Evolutionary conservation across 768 basidiomycete species (phyloP), one percentile per base, ranked within the genome.

Genomic region (Dendrothele bispora): DNA sequence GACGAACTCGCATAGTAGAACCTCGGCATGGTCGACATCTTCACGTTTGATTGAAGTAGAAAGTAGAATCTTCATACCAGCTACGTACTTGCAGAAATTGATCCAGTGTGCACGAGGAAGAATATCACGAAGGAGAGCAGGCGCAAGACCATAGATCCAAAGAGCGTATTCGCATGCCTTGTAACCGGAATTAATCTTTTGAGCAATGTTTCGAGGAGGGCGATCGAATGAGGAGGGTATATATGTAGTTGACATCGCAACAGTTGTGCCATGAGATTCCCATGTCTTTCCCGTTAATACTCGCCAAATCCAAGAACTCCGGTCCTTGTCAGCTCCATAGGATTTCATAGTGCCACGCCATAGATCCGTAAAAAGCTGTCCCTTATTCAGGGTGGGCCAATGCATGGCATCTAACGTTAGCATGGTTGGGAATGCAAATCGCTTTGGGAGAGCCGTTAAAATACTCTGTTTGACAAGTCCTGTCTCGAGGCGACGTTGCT

Each of bases 271-370:
- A 45, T 62, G 61, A 0, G 3, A n/a, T 8, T 24, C 25, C 61
- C 62, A 61, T 1, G 18, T 22, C 0, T 43, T 20, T 1, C 43
- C 50, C 5, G 22, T 11, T 0, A 66, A 40, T 1, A 62, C 48
- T 3, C 55, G 64, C 61, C 64, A 73, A 1, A 50, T 47, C 69
- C 70, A 73, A 0, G 37, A 30, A 0, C 14, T 37, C n/a, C n/a
- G n/a, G n/a, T n/a, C n/a, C n/a, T n/a, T n/a, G n/a, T n/a, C n/a
- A n/a, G n/a, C n/a, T n/a, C n/a, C n/a, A n/a, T n/a, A n/a, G n/a
- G n/a, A n/a, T n/a, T n/a, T n/a, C n/a, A 17, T 41, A 22, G 17
- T 17, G 5, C 18, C 29, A 17, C 29, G 22, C 25, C 43, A 44
- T 7, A 25, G 28, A 32, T 27, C 17, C 3, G 22, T 28, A n/a